A percentile compares a stretch with the other conserved stretches of the same genome.
Conservation (phyloP, 805 yeast species). For the Myxozyma mucilagina region DNA sequence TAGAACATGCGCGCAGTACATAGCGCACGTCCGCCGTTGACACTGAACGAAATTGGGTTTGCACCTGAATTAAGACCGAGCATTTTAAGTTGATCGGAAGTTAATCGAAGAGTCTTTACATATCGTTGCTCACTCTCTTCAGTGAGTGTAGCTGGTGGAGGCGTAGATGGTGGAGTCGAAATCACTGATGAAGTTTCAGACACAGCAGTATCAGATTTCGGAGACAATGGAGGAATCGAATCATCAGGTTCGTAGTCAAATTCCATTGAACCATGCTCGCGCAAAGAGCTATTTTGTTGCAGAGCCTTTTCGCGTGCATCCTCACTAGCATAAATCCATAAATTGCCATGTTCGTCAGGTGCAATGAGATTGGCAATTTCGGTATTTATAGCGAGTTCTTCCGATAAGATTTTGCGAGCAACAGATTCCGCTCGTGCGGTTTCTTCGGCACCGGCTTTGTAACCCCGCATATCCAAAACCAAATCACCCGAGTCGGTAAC, state of each 20-base stretch:
- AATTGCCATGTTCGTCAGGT: slow-evolving; percentile 40
- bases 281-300: slow-evolving; percentile 1
- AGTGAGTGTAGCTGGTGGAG: not conserved
- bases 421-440: slow-evolving; percentile 74
- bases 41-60: slow-evolving; percentile 75
- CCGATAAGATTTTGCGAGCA: slow-evolving; percentile 68
- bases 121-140: slow-evolving; percentile 41
- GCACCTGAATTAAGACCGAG: slow-evolving; percentile 75
- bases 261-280: slow-evolving; percentile 24
- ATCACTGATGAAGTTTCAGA: slow-evolving; percentile 22
- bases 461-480: slow-evolving; percentile 91
- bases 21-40: slow-evolving; percentile 78
- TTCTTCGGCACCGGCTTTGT: slow-evolving; percentile 80
- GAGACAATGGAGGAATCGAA: slow-evolving; percentile 11
- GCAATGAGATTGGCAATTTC: slow-evolving; percentile 39
- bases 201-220: slow-evolving; percentile 24
- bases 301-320: slow-evolving; percentile 31
- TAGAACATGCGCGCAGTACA: slow-evolving; percentile 71
- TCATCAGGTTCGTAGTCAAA: slow-evolving; percentile 31
- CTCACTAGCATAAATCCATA: slow-evolving; percentile 38
- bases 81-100: slow-evolving; percentile 81
- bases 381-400: slow-evolving; percentile 57
- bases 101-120: slow-evolving; percentile 84
- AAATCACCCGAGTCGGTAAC: slow-evolving; percentile 88
- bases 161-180: slow-evolving; percentile 22